A percentile compares a stretch with the other conserved stretches of the same genome.
phyloP scores from a whole-genome alignment of 2,329 filamentous ascomycete genomes.

The Triangularia verruculosa region DNA sequence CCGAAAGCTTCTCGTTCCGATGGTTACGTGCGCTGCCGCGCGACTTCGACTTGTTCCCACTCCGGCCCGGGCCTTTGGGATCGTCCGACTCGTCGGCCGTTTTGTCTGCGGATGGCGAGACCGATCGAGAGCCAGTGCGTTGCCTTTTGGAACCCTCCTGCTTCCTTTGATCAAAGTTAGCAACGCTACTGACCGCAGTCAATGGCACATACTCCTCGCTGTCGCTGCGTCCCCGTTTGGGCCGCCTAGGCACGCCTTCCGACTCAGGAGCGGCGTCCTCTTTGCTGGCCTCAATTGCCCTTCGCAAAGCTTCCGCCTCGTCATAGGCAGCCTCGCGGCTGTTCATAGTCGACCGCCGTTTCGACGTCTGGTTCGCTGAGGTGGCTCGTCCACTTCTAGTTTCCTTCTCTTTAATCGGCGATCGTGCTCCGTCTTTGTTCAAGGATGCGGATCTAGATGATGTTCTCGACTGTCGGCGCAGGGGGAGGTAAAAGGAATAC shows the following conservation, averaged over 20 bases:
- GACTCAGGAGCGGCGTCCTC: constrained; percentile 60
- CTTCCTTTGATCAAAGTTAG: constrained; percentile 51
- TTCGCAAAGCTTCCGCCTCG: constrained; percentile 83
- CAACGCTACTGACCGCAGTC: constrained; percentile 15
- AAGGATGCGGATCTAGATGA: constrained; percentile 63
- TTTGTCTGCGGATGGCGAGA: constrained; percentile 55
- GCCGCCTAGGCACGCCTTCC: constrained; percentile 59
- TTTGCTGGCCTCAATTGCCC: constrained; percentile 93
- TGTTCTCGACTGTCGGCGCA: constrained; percentile 54
- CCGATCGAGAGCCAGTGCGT: constrained; percentile 74
- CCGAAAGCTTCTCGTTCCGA: constrained; percentile 52
- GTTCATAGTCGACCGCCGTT: constrained; percentile 94
- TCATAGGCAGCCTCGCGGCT: constrained; percentile 93
- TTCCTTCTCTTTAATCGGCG: constrained; percentile 48
- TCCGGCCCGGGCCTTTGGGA: constrained; percentile 50
- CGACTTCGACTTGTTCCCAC: constrained; percentile 54
- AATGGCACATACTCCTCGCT: constrained; percentile 77
- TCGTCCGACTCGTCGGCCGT: constrained; percentile 70
- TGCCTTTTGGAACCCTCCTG: constrained; percentile 73
- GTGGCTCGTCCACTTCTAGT: constrained; percentile 55
- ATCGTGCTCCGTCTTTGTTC: constrained; percentile 59
- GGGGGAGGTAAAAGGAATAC: constrained; percentile 63
- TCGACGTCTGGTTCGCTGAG: constrained; percentile 58
- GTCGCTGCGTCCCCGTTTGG: constrained; percentile 83
- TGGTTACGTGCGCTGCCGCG: constrained; percentile 57